These are phyloP conservation scores for Amoeboaphelidium protococcarum DNA, from an alignment of 371 early-diverging fungal species.

Conservation along the genomic window DNA sequence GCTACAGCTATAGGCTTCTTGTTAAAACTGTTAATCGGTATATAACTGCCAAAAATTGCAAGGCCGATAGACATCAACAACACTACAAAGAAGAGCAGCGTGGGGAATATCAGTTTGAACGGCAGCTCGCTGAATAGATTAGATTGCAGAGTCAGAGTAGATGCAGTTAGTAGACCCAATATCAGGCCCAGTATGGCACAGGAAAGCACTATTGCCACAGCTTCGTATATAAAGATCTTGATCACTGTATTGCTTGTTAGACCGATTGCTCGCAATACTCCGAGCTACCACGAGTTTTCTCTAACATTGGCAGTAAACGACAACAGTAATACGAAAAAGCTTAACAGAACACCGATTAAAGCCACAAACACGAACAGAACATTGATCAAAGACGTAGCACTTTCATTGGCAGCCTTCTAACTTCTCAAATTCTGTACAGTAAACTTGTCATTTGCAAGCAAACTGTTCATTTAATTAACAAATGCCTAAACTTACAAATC, in stretches of 20 bases:
- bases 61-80: slow-evolving; percentile 3
- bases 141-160: slow-evolving; percentile 7
- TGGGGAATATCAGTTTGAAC: slow-evolving; percentile 6
- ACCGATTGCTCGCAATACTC: slow-evolving; percentile 9
- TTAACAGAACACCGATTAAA: slow-evolving; percentile 8
- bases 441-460: slow-evolving; percentile 1
- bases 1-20: not conserved
- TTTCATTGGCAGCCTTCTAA: not conserved
- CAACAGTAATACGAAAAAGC: slow-evolving; percentile 10
- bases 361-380: slow-evolving; percentile 8
- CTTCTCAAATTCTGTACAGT: not conserved
- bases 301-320: slow-evolving; percentile 10
- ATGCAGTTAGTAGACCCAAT: slow-evolving; percentile 2
- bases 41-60: slow-evolving; percentile 1
- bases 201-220: slow-evolving; percentile 6
- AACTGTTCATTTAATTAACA: slow-evolving; percentile 2
- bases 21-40: not conserved
- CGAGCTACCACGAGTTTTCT: slow-evolving; percentile 12
- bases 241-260: slow-evolving; percentile 4
- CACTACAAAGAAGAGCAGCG: slow-evolving; percentile 3
- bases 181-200: slow-evolving; percentile 4
- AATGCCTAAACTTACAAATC: not conserved
- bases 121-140: slow-evolving; percentile 7
- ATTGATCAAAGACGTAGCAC: not conserved
- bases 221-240: slow-evolving; percentile 8